Base-by-base conservation (phyloP, 352 stramenopile species). In the Phytophthora colocasiae region DNA sequence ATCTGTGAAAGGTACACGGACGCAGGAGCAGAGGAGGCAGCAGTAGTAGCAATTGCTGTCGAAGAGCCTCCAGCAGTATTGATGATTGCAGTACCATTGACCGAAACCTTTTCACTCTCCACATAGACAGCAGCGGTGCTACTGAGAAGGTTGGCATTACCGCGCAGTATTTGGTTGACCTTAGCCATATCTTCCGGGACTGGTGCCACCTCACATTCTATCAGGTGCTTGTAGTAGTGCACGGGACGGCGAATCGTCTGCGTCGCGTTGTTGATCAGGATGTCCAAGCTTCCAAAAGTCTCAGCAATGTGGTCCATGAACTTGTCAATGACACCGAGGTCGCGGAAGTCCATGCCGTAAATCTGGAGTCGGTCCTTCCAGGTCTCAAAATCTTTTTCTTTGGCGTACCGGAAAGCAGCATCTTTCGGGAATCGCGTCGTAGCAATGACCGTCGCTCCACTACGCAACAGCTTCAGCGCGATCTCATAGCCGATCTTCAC, bases 401-500 rank as follows among this genome's bases (percentile, higher is more conserved):
- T 78, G 12, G 83, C 81, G 69, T 97, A 99, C 4, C 91, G 78
- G 34, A 81, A 85, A 14, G 87, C 92, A 7, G 92, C 91, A 59
- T 97, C 85, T 63, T 98, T 97, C 2, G 95, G 93, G 78, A 99
- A 99, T 27, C 96, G 78, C 26, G 93, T 98, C 2, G 93, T 98
- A 12, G 93, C 95, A 29, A 98, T 77, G 3, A 98, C 95, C 6
- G 59, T 87, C 9, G 83, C 83, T 6, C 92, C 93, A 34, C 80
- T 83, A 6, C 95, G 80, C 52, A 99, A 78, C 22, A 98, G 74
- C 70, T 98, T 98, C 10, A 99, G 73, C 57, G 89, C 87, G 14
- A 96, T 93, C 67, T 98, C 91, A 69, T 94, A 98, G 6, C 96
- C 95, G 75, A 99, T 99, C 70, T 99, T 99, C 40, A 99, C 95